Evolutionary conservation across 192 early-diverging fungal species (phyloP).

Genomic region (Obelidium mucronatum): DNA sequence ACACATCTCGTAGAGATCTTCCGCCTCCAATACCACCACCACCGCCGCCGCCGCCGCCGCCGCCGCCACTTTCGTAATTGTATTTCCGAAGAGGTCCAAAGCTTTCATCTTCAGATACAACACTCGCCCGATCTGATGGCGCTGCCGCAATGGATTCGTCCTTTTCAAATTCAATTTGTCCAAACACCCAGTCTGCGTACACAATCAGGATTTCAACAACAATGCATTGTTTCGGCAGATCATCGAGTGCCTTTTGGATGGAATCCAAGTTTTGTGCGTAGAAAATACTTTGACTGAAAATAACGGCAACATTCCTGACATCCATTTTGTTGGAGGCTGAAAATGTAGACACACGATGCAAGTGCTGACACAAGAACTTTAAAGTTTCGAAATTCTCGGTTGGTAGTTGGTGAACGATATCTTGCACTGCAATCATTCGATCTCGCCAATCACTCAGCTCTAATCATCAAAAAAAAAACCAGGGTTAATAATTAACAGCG

Average conservation of each 20-base stretch:
- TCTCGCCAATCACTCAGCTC: constrained; percentile 56
- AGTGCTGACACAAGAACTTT: constrained; percentile 59
- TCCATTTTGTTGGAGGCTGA: constrained; percentile 86
- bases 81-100: constrained; percentile 2
- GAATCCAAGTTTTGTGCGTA: constrained; percentile 46
- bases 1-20: constrained; percentile 14
- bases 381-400: constrained; percentile 52
- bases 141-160: constrained; percentile 23
- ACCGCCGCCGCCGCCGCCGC: too few relatives aligned
- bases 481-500: not conserved
- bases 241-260: constrained; percentile 37
- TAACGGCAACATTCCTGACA: constrained; percentile 89
- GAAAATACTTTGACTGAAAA: constrained; percentile 89
- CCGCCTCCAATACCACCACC: too few relatives aligned
- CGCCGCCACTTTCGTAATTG: not conserved
- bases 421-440: constrained; percentile 61
- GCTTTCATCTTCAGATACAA: constrained; percentile 24
- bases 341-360: constrained; percentile 63
- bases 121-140: constrained; percentile 5
- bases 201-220: constrained; percentile 60
- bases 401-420: constrained; percentile 59
- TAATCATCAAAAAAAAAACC: constrained; percentile 23
- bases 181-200: constrained; percentile 64
- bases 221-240: constrained; percentile 53
- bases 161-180: constrained; percentile 64